Conservation (phyloP, 2,329 filamentous ascomycete species). For the Rhytidhysteron rufulum region DNA sequence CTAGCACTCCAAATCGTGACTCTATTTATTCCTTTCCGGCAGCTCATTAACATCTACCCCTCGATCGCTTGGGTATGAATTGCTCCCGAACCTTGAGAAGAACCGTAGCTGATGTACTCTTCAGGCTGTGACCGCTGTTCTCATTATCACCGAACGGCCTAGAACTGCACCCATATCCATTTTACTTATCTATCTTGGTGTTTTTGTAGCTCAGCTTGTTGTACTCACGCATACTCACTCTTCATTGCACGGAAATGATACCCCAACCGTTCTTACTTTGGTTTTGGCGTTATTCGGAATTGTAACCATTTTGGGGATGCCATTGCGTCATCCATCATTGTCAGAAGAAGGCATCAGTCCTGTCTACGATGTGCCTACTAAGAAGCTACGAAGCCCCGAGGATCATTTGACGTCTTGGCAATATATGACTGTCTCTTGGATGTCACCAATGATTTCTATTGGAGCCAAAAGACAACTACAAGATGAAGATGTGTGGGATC, state of each 20-base stretch:
- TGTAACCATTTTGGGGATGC: slow-evolving; percentile 61
- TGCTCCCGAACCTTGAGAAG: neutral
- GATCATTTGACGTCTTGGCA: slow-evolving; percentile 77
- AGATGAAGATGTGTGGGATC: slow-evolving; percentile 75
- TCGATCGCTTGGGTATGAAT: slow-evolving; percentile 31
- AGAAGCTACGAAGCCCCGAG: slow-evolving; percentile 67
- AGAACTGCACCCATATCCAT: slow-evolving; percentile 39
- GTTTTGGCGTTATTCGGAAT: slow-evolving; percentile 46
- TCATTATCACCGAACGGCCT: slow-evolving; percentile 38
- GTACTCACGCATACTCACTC: slow-evolving; percentile 20
- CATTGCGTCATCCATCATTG: slow-evolving; percentile 59
- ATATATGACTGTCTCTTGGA: slow-evolving; percentile 83
- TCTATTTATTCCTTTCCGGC: slow-evolving; percentile 16
- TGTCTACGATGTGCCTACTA: slow-evolving; percentile 54
- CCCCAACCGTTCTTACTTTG: slow-evolving; percentile 30
- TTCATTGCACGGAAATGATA: slow-evolving; percentile 27
- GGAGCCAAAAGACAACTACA: slow-evolving; percentile 65
- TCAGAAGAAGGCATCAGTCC: slow-evolving; percentile 56
- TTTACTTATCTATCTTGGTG: slow-evolving; percentile 31
- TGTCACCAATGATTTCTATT: slow-evolving; percentile 66
- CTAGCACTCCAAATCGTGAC: slow-evolving; percentile 22
- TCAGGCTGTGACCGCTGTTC: slow-evolving; percentile 31
- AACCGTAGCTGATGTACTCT: slow-evolving; percentile 12
- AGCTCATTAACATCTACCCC: slow-evolving; percentile 21
- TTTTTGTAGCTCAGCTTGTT: slow-evolving; percentile 34